phyloP scores from a whole-genome alignment of 164 flowering plant genomes.

The Stephania cephalantha region DNA sequence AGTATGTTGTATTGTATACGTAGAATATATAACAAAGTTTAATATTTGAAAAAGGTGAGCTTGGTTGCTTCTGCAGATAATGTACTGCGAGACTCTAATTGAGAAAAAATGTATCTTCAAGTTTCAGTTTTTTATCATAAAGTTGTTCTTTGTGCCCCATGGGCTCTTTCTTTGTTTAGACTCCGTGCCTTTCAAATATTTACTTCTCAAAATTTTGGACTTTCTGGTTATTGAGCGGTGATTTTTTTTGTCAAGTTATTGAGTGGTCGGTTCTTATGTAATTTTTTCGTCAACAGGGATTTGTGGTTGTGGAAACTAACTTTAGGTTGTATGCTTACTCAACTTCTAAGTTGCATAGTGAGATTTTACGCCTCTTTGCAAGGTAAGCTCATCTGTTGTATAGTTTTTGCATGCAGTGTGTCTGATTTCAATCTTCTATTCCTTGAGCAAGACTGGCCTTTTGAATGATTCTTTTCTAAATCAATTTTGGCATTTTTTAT shows the following conservation, averaged over 20 bases:
- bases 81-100: too few species aligned
- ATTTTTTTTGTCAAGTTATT: neutral
- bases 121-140: neutral
- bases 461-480: neutral
- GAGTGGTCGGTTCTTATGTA: neutral
- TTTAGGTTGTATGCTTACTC: slow-evolving; percentile 92
- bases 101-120: too few species aligned
- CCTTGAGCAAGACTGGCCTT: neutral
- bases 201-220: neutral
- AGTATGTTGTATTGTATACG: too few species aligned
- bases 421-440: neutral
- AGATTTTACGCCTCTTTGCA: slow-evolving; percentile 81
- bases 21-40: too few species aligned
- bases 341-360: slow-evolving; percentile 81
- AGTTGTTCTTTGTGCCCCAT: neutral
- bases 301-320: slow-evolving; percentile 90
- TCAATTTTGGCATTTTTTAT: neutral
- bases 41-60: too few species aligned
- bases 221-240: neutral
- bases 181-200: too few species aligned
- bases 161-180: neutral
- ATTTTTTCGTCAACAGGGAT: slow-evolving; percentile 49
- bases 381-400: slow-evolving; percentile 34
- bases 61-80: too few species aligned
- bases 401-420: neutral